These are phyloP conservation scores for Penicillium hordei DNA, from an alignment of 2,329 filamentous ascomycete species.

Conservation along the genomic window DNA sequence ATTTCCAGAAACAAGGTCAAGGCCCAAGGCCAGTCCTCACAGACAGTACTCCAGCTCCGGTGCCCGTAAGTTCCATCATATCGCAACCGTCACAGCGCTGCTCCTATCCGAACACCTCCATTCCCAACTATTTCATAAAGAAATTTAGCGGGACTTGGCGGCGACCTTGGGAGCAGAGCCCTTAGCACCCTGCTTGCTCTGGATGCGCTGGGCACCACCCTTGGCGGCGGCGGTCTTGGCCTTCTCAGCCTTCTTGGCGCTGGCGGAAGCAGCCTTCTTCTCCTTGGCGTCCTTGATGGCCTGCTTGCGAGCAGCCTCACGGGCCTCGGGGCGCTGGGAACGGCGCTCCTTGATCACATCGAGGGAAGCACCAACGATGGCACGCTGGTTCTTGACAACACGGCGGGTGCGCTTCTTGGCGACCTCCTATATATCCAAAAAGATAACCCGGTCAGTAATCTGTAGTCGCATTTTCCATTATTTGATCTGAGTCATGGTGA, in stretches of 20 bases:
- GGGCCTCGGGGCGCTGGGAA: slow-evolving; percentile 89
- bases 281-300: slow-evolving; percentile 99
- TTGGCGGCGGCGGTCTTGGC: slow-evolving; percentile 84
- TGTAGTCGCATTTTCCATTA: slow-evolving; percentile 12
- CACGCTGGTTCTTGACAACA: slow-evolving; percentile 97
- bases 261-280: slow-evolving; percentile 86
- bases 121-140: slow-evolving; percentile 30
- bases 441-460: slow-evolving; percentile 31
- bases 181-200: slow-evolving; percentile 97
- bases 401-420: slow-evolving; percentile 99
- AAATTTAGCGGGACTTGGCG: slow-evolving; percentile 77
- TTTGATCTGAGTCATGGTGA: slow-evolving; percentile 1
- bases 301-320: slow-evolving; percentile 79
- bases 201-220: slow-evolving; percentile 76
- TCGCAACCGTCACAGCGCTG: slow-evolving; percentile 29
- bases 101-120: slow-evolving; percentile 26
- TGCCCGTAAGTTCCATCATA: slow-evolving; percentile 30
- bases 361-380: slow-evolving; percentile 97
- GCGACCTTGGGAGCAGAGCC: slow-evolving; percentile 82
- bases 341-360: slow-evolving; percentile 99
- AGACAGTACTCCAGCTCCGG: slow-evolving; percentile 31
- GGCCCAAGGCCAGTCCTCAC: slow-evolving; percentile 24
- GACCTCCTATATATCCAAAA: slow-evolving; percentile 71
- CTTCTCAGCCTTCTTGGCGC: slow-evolving; percentile 99
- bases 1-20: slow-evolving; percentile 28